Percentiles rank a stretch among this genome's conserved stretches.
phyloP scores from a whole-genome alignment of 495 filamentous ascomycete genomes.

The Penicillium coprophilum region DNA sequence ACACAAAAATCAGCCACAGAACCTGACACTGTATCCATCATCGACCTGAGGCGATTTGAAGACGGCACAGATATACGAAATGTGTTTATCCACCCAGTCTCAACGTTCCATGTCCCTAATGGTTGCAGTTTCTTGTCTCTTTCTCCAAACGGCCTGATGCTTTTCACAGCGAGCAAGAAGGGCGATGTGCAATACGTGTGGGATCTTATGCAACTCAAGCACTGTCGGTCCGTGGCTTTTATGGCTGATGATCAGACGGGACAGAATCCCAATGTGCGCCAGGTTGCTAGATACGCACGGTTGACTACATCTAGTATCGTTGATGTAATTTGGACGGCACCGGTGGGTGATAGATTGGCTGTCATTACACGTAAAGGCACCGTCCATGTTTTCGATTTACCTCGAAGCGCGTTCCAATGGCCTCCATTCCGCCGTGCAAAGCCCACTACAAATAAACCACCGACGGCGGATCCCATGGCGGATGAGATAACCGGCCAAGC shows the following conservation, averaged over 20 bases:
- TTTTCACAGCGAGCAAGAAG: constrained; percentile 88
- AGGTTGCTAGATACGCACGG: constrained; percentile 81
- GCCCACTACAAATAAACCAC: constrained; percentile 41
- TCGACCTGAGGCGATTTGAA: constrained; percentile 72
- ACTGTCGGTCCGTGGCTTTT: constrained; percentile 44
- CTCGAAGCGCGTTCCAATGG: constrained; percentile 82
- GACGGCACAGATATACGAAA: constrained; percentile 40
- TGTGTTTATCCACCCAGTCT: constrained; percentile 58
- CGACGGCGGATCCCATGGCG: constrained; percentile 26
- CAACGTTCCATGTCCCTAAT: constrained; percentile 75
- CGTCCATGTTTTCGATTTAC: constrained; percentile 84
- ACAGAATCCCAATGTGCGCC: constrained; percentile 60
- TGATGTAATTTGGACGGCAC: constrained; percentile 83
- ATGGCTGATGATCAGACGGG: constrained; percentile 36
- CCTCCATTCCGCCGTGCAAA: constrained; percentile 72
- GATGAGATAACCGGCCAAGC: constrained; percentile 51
- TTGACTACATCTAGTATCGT: constrained; percentile 88
- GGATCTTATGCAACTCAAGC: constrained; percentile 73
- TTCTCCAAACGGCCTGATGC: constrained; percentile 74
- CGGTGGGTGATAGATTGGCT: constrained; percentile 75
- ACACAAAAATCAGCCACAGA: constrained; percentile 55
- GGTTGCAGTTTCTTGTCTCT: constrained; percentile 93
- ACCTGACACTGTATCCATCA: constrained; percentile 76
- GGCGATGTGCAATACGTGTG: constrained; percentile 91
- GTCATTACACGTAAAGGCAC: constrained; percentile 92